phyloP scores from a whole-genome alignment of 768 basidiomycete genomes.

The Leccinum sublutescens region DNA sequence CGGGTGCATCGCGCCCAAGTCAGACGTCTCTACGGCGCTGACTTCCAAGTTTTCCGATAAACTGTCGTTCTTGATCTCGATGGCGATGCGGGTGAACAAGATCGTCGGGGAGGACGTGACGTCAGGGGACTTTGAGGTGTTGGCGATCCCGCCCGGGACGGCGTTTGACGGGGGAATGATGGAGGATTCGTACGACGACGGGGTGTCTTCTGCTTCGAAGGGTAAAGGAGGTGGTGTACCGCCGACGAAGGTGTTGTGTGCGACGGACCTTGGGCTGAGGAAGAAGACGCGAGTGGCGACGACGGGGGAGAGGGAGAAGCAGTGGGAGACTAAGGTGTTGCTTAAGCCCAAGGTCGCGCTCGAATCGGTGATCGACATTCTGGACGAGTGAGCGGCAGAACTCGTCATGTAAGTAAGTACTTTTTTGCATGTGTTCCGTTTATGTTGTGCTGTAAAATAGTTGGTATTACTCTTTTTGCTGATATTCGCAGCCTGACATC shows the following conservation, averaged over 20 bases:
- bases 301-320: constrained; percentile 29
- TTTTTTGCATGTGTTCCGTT: background rate
- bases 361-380: constrained; percentile 35
- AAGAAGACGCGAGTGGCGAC: constrained; percentile 27
- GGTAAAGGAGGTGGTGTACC: background rate
- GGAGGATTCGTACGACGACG: constrained; percentile 35
- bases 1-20: constrained; percentile 23
- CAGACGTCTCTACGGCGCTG: constrained; percentile 39
- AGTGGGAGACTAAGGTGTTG: constrained; percentile 33
- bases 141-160: constrained; percentile 24
- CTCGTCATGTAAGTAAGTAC: background rate
- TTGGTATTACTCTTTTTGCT: too few species aligned
- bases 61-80: constrained; percentile 41
- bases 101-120: constrained; percentile 32
- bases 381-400: constrained; percentile 30
- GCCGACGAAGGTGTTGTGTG: constrained; percentile 31
- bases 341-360: constrained; percentile 40
- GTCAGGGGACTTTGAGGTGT: constrained; percentile 32
- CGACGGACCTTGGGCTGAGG: constrained; percentile 38
- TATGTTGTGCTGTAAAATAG: background rate
- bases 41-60: constrained; percentile 43
- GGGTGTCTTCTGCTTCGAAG: constrained; percentile 6
- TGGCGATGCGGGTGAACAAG: constrained; percentile 48
- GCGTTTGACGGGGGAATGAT: constrained; percentile 26
- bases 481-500: too few species aligned